Evolutionary conservation across 768 basidiomycete species (phyloP).

Genomic region (Chlorophyllum brunneum): DNA sequence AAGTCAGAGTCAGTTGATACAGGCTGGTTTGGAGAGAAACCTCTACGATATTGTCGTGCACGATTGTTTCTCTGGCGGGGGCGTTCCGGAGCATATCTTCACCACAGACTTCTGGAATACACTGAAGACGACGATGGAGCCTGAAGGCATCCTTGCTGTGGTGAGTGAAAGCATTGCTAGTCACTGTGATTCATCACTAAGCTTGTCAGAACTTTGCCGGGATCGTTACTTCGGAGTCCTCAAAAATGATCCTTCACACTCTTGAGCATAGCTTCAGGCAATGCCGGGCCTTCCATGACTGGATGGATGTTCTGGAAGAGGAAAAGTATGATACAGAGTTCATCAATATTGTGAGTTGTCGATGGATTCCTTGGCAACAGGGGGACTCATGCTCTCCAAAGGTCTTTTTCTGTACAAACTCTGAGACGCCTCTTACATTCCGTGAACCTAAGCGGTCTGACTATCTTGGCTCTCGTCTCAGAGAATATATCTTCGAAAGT

Average conservation of each 20-base stretch:
- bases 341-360: constrained; percentile 67
- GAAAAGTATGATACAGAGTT: constrained; percentile 50
- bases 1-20: constrained; percentile 28
- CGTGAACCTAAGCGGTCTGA: constrained; percentile 51
- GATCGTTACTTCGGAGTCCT: constrained; percentile 53
- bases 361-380: background rate
- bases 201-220: constrained; percentile 80
- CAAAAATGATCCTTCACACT: constrained; percentile 66
- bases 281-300: constrained; percentile 85
- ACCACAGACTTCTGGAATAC: constrained; percentile 81
- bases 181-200: background rate
- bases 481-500: constrained; percentile 52
- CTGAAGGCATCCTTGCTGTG: constrained; percentile 76
- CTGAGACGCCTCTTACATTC: constrained; percentile 52
- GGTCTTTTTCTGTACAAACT: constrained; percentile 82
- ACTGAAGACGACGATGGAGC: constrained; percentile 56
- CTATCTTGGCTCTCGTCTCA: constrained; percentile 66
- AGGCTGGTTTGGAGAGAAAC: constrained; percentile 24
- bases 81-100: constrained; percentile 83
- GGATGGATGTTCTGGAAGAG: constrained; percentile 37
- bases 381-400: constrained; percentile 22
- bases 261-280: constrained; percentile 65
- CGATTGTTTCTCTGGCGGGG: constrained; percentile 93
- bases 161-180: constrained; percentile 39
- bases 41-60: constrained; percentile 77